phyloP scores from a whole-genome alignment of 2,329 filamentous ascomycete genomes.

The Basipetospora chlamydospora region DNA sequence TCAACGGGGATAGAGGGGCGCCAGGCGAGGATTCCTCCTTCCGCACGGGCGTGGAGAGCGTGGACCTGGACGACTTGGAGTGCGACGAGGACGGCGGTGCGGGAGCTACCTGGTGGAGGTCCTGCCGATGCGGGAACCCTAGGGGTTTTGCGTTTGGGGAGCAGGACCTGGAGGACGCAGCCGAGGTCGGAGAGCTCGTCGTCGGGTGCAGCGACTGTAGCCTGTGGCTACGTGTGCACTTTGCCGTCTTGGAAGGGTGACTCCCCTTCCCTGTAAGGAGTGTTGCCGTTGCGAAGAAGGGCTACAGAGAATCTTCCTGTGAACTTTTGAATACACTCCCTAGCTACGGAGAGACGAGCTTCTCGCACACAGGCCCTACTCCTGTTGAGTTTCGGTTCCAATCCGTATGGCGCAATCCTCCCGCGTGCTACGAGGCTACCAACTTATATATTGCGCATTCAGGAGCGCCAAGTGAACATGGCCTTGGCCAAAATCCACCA shows the following conservation, averaged over 20 bases:
- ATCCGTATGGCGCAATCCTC: no score
- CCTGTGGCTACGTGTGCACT: conserved; percentile 50
- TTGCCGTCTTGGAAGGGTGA: conserved; percentile 34
- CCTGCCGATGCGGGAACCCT: conserved; percentile 50
- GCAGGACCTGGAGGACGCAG: conserved; percentile 42
- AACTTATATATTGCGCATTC: no score
- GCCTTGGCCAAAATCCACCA: no score
- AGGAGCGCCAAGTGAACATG: no score
- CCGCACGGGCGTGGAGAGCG: conserved; percentile 45
- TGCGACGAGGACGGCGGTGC: conserved; percentile 29
- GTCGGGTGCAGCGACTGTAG: conserved; percentile 54
- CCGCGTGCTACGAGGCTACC: no score
- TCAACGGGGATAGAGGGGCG: conserved; percentile 8
- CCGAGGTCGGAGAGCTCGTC: conserved; percentile 43
- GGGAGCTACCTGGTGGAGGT: conserved; percentile 32
- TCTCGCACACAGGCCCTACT: no score
- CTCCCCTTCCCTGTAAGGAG: no score
- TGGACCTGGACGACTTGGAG: conserved; percentile 51
- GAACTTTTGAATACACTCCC: no score
- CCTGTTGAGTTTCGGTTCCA: no score
- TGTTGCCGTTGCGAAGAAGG: no score
- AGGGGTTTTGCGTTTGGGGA: conserved; percentile 45
- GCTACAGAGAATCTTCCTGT: no score
- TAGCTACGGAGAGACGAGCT: no score
- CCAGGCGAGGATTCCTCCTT: conserved; percentile 19